Evolutionary conservation across 441 rosid genomes (phyloP), one percentile per base, ranked within the genome.

Genomic region (Erodium texanum): DNA sequence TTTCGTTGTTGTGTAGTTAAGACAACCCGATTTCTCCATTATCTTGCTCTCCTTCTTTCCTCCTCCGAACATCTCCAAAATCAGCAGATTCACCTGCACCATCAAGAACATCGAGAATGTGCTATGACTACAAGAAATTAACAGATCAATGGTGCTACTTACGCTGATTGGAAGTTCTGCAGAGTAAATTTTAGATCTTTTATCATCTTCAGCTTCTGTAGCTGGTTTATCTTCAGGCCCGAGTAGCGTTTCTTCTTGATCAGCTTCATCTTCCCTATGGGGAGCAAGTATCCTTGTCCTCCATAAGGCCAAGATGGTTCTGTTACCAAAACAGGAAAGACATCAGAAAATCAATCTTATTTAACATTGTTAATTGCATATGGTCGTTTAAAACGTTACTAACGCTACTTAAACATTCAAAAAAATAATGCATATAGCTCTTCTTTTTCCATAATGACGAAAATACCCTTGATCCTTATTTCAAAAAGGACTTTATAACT

Each of bases 291-390:
- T 84, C 75, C 93, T 83, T 12, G 87, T 70, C 79, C 88, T 86
- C 98, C 96, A 89, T 77, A 90, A 70, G 67, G 92, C 98, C 85
- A 82, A 77, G 32, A 85, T 87, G 59, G 87, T 93, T 82, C 98
- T 93, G 81, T 74, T 69, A 73, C 45, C 34, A 63, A 48, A 81
- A 36, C 77, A 73, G 19, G 36, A 58, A 66, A 11, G 23, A 66
- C 34, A 29, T 29, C 34, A 29, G 6, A 29, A 29, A 29, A 5
- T 29, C 34, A 29, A 29, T 7, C 6, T 3, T 29, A 29, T 29
- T 29, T 0, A 29, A 29, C 5, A 29, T 29, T 29, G 34, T 7
- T 29, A 29, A 29, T 7, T 29, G 3, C n/a, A n/a, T n/a, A n/a
- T n/a, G n/a, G n/a, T n/a, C n/a, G n/a, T n/a, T n/a, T n/a, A n/a